These are phyloP conservation scores for rapeseed (Brassica napus) DNA, from an alignment of 345 rosid genomes.

Conservation along the genomic window DNA sequence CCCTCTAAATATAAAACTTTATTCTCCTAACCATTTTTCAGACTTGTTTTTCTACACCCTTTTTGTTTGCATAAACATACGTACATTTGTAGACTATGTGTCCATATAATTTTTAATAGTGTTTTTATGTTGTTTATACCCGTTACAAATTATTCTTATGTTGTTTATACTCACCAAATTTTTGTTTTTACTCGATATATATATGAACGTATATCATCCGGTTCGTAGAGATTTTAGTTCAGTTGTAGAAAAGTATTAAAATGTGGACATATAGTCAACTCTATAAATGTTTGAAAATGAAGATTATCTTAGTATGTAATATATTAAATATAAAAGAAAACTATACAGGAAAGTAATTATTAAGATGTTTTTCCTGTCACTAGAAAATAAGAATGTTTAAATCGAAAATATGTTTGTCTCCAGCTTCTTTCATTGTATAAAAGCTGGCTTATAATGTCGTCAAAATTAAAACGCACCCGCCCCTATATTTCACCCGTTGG, in stretches of 20 bases:
- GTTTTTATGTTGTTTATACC: background rate
- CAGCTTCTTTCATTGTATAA: background rate
- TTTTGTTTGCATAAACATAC: background rate
- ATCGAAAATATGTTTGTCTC: too few species aligned
- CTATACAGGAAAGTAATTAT: background rate
- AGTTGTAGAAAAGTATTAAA: background rate
- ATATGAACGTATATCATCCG: background rate
- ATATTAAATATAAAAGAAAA: background rate
- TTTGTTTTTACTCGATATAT: background rate
- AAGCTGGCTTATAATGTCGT: background rate
- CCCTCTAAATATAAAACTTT: background rate
- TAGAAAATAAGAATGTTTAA: too few species aligned
- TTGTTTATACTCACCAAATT: background rate
- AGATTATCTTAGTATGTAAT: background rate
- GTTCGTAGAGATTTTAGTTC: background rate
- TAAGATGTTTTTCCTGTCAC: background rate
- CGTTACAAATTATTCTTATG: background rate
- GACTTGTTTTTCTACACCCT: background rate
- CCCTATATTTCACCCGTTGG: background rate
- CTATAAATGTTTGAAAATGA: background rate
- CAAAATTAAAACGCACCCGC: background rate
- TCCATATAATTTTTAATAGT: background rate
- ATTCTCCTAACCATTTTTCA: constrained; percentile 8
- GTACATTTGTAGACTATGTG: background rate
- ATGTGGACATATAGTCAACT: background rate